Conservation (phyloP, 306 rosid genomes). For the Begonia peltatifolia region DNA sequence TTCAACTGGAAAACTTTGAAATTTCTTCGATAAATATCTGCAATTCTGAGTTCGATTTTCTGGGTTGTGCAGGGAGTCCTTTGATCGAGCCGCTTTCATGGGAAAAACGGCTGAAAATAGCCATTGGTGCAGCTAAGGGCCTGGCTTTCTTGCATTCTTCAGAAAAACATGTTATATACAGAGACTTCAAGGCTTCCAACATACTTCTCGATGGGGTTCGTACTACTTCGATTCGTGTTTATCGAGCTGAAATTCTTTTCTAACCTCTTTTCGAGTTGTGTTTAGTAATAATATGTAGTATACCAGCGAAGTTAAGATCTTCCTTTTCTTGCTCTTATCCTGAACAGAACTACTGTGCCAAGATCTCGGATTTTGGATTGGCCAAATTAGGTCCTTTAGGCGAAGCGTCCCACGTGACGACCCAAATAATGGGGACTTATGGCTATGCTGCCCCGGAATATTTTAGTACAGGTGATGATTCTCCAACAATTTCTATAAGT, state of each 20-base stretch:
- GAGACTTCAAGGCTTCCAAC: slow-evolving; percentile 91
- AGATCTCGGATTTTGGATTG: slow-evolving; percentile 79
- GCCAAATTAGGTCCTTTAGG: slow-evolving; percentile 75
- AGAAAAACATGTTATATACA: slow-evolving; percentile 60
- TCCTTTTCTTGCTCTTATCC: slow-evolving; percentile 4
- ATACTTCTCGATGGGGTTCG: slow-evolving; percentile 78
- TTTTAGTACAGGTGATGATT: slow-evolving; percentile 55
- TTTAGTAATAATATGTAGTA: not conserved
- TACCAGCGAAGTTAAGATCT: not conserved
- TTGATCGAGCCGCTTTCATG: slow-evolving; percentile 47
- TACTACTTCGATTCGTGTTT: slow-evolving; percentile 5
- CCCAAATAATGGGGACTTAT: slow-evolving; percentile 65
- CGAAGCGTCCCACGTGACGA: slow-evolving; percentile 64
- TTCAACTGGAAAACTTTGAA: not conserved
- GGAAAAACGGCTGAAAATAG: slow-evolving; percentile 58
- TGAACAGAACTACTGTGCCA: slow-evolving; percentile 55
- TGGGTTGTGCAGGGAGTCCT: slow-evolving; percentile 29
- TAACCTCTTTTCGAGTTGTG: too few relatives aligned
- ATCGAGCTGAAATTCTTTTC: too few relatives aligned
- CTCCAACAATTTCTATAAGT: too few relatives aligned
- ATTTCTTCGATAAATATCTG: slow-evolving; percentile 2
- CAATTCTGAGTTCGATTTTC: slow-evolving; percentile 8
- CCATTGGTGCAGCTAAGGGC: slow-evolving; percentile 82
- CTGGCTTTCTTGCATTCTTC: slow-evolving; percentile 65
- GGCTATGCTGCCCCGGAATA: slow-evolving; percentile 96